Conservation (phyloP, 345 rosid species). For the Eucalyptus erythrocorys region DNA sequence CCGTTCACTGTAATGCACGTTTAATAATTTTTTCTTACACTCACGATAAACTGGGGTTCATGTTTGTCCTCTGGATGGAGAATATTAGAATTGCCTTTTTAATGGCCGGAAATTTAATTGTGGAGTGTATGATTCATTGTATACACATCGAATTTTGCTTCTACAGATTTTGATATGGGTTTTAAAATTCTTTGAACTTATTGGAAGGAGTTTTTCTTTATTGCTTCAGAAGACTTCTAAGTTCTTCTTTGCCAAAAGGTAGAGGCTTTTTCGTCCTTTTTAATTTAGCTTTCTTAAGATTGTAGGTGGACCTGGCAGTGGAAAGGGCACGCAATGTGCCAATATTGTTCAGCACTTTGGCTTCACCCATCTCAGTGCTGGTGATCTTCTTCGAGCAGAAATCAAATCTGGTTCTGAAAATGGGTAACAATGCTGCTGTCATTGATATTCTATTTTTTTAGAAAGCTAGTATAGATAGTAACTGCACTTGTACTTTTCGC, state of each 20-base stretch:
- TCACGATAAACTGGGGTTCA: not conserved
- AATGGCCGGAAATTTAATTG: not conserved
- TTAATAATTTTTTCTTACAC: not conserved
- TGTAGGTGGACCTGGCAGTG: slow-evolving; percentile 94
- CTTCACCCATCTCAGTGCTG: slow-evolving; percentile 76
- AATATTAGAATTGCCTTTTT: not conserved
- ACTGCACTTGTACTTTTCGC: not conserved
- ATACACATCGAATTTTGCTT: not conserved
- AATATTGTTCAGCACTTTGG: slow-evolving; percentile 52
- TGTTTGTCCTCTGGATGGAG: not conserved
- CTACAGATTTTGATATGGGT: not conserved
- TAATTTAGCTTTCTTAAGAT: not conserved
- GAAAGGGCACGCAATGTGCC: slow-evolving; percentile 79
- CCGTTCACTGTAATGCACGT: not conserved
- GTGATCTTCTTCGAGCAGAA: slow-evolving; percentile 76
- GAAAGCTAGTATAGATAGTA: not conserved
- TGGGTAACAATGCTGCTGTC: slow-evolving; percentile 29
- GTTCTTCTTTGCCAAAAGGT: not conserved
- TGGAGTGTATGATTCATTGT: not conserved
- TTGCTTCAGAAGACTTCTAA: not conserved
- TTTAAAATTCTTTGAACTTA: not conserved
- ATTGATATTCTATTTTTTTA: not conserved
- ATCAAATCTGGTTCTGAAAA: slow-evolving; percentile 65
- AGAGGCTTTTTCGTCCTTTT: not conserved
- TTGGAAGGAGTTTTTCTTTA: not conserved